Evolutionary conservation across 2,329 filamentous ascomycete genomes (phyloP), one percentile per base, ranked within the genome.

Genomic region (Sporothrix inflata): DNA sequence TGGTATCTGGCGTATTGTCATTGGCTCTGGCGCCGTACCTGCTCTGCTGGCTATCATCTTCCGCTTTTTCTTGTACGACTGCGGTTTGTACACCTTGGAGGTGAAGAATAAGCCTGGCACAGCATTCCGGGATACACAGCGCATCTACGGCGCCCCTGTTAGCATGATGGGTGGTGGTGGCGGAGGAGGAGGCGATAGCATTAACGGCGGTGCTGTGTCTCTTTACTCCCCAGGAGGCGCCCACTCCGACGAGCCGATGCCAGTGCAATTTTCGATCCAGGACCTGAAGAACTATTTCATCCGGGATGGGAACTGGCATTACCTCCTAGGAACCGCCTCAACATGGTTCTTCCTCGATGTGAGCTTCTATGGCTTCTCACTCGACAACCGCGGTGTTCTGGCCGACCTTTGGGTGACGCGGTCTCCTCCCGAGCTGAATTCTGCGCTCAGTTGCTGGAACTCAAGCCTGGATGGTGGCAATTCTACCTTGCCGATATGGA

Each of bases 51-150:
- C 90, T 75, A 88, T 90, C 73, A 83, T 90, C 51, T 91, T 91
- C 76, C 87, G 90, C 21, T 89, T 91, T 78, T 88, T 89, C 74
- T 86, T 91, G 55, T 90, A 89, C 49, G 90, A 92, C 78, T 89
- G 87, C 71, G 89, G 89, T 4, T 83, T 90, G 42, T 92, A 90
- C 79, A 86, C 87, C 11, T 84, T 91, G 38, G 89, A 91, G 75
- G 88, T 91, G 74, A 88, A 88, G 74, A 86, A 87, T 76, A 88
- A 90, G 75, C 86, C 88, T 0, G 84, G 84, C 6, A 84, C 86
- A 57, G 88, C 88, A 12, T 84, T 90, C 47, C 83, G 86, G 73
- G 87, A 90, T 63, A 89, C 88, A 0, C 87, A 89, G 63, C 82
- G 85, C 19, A 84, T 90, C 5, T 90, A 90, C 75, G 86, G 85